Conservation (phyloP, 257 asterid genomes). For the Solanum dulcamara region DNA sequence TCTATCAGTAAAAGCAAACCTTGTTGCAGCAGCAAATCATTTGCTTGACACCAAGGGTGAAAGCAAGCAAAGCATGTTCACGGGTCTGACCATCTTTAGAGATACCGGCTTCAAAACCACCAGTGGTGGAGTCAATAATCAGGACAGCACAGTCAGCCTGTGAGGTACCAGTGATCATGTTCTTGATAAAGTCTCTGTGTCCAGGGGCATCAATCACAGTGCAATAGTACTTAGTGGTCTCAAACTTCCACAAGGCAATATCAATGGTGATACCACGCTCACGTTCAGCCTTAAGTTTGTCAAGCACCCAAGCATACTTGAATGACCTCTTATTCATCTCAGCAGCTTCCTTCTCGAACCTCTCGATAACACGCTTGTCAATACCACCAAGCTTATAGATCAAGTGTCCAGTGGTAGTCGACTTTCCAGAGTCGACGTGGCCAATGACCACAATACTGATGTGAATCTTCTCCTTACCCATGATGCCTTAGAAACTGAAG, state of each 20-base stretch:
- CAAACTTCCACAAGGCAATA: slow-evolving; percentile 84
- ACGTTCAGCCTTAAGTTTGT: slow-evolving; percentile 90
- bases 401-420: slow-evolving; percentile 43
- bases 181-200: slow-evolving; percentile 75
- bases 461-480: slow-evolving; percentile 36
- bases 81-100: slow-evolving; percentile 90
- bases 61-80: slow-evolving; percentile 75
- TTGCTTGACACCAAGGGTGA: slow-evolving; percentile 78
- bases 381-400: slow-evolving; percentile 84
- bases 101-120: slow-evolving; percentile 85
- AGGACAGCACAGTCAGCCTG: slow-evolving; percentile 86
- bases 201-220: slow-evolving; percentile 89
- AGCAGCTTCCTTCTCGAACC: slow-evolving; percentile 84
- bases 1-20: slow-evolving; percentile 10
- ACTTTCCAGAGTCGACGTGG: slow-evolving; percentile 42
- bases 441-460: slow-evolving; percentile 44
- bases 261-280: slow-evolving; percentile 89
- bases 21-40: slow-evolving; percentile 80
- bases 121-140: slow-evolving; percentile 77
- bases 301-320: slow-evolving; percentile 87
- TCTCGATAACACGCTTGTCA: slow-evolving; percentile 79
- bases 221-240: slow-evolving; percentile 82
- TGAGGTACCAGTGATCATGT: slow-evolving; percentile 84
- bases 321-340: slow-evolving; percentile 87
- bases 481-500: too few relatives aligned